Evolutionary conservation across 106 monocot species (phyloP).

Genomic region (Dendrobium officinale): DNA sequence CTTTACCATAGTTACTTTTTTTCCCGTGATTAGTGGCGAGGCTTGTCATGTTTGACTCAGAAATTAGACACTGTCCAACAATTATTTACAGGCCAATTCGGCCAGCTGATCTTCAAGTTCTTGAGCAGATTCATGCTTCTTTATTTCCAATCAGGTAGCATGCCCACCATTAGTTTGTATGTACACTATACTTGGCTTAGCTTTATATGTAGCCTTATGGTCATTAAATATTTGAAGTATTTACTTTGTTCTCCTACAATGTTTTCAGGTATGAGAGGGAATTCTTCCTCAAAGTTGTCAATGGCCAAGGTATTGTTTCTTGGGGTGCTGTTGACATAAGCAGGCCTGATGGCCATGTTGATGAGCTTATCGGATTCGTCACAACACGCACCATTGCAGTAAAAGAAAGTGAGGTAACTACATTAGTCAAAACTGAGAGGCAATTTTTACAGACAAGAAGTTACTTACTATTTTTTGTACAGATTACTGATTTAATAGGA

Average conservation of each 20-base stretch:
- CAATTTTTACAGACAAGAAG: neutral
- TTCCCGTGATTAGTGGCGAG: constrained; percentile 8
- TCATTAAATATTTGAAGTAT: neutral
- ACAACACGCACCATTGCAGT: constrained; percentile 63
- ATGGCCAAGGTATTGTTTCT: constrained; percentile 74
- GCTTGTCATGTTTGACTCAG: constrained; percentile 63
- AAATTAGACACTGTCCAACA: constrained; percentile 33
- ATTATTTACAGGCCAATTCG: constrained; percentile 77
- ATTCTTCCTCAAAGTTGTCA: constrained; percentile 89
- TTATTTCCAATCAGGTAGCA: constrained; percentile 90
- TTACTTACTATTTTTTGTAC: constrained; percentile 4
- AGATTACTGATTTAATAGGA: constrained; percentile 74
- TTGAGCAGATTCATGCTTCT: constrained; percentile 73
- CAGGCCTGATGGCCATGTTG: constrained; percentile 33
- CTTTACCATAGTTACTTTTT: constrained; percentile 13
- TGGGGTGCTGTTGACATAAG: constrained; percentile 86
- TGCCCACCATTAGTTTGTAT: too few relatives aligned
- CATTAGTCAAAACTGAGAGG: neutral
- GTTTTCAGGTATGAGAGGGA: constrained; percentile 82
- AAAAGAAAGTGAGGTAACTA: constrained; percentile 83
- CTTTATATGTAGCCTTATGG: neutral
- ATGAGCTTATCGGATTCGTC: constrained; percentile 84
- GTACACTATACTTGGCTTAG: neutral
- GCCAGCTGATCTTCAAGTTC: constrained; percentile 77
- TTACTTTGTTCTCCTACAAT: neutral